Evolutionary conservation across 1,139 yeast species (phyloP), one percentile per base, ranked within the genome.

Genomic region (Eremothecium coryli): DNA sequence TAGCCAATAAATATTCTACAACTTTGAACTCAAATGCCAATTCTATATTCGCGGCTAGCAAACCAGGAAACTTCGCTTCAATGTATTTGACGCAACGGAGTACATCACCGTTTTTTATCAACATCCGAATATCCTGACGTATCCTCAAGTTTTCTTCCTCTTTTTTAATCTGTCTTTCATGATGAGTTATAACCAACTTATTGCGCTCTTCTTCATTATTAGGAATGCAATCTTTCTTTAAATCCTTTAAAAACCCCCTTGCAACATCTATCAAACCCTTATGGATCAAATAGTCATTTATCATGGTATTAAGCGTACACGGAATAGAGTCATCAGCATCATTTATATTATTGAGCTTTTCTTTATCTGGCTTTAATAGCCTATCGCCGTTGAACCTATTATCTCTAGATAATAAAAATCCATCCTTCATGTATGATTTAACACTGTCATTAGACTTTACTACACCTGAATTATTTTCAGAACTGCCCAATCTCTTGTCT

Each of bases 211-310:
- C 46, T 13, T 50, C 53, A 15, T 46, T 49, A 23, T 50, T 46
- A 6, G 48, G 50, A 12, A 44, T 38, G 29, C 42, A 46, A 28
- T 53, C 54, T 10, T 46, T 49, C 24, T 46, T 45, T 26, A 75
- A 54, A 41, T 72, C 84, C 17, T 60, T 55, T 18, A 70, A 60
- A 46, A 85, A 77, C 0, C 84, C 76, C 37, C 68, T 68, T 7
- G 79, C 74, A 0, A 86, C 74, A 31, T 78, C 78, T 36, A 72
- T 64, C 49, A 73, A 77, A 0, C 95, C 95, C 46, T 77, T 75
- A 46, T 82, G 81, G 23, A 73, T 68, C 37, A 86, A 70, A 54
- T 84, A 85, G 4, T 78, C 76, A 38, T 73, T 66, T 3, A 86
- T 76, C 43, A 84, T 62, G 15, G 67, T 59, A 48, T 78, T 75